These are phyloP conservation scores for Elsinoe fawcettii DNA, from an alignment of 2,329 filamentous ascomycete genomes.

Conservation along the genomic window DNA sequence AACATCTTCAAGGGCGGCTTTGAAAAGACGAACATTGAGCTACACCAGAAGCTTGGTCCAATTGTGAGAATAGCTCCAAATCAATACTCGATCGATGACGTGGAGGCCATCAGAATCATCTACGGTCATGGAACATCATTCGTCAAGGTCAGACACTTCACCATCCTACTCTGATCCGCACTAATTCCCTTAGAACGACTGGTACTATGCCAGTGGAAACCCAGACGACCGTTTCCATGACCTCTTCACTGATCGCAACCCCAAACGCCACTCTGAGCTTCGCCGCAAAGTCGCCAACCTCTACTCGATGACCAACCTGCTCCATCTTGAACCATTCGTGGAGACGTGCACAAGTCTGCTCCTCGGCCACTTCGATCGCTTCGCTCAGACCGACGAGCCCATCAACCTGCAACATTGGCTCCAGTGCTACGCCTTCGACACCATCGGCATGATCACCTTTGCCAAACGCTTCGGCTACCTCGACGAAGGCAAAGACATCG, in stretches of 20 bases:
- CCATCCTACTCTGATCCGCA: not conserved
- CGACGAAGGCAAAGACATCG: conserved; percentile 31
- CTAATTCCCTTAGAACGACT: conserved; percentile 48
- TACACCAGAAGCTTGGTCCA: conserved; percentile 17
- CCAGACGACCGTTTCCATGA: conserved; percentile 57
- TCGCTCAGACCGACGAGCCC: conserved; percentile 22
- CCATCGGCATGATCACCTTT: conserved; percentile 51
- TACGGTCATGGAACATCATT: conserved; percentile 12
- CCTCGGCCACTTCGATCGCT: conserved; percentile 23
- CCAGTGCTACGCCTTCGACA: conserved; percentile 75
- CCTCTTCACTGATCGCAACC: conserved; percentile 51
- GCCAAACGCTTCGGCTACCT: conserved; percentile 32
- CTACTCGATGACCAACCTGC: conserved; percentile 22
- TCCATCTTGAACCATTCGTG: conserved; percentile 22
- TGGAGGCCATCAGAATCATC: conserved; percentile 7
- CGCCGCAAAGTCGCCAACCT: conserved; percentile 21
- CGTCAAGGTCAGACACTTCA: not conserved
- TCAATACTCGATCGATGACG: conserved; percentile 10
- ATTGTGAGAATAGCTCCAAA: conserved; percentile 12
- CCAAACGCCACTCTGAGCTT: conserved; percentile 11
- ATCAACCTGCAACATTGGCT: conserved; percentile 65
- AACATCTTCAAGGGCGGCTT: conserved; percentile 21
- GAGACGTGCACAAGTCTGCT: not conserved
- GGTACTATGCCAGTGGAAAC: conserved; percentile 60
- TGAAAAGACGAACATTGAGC: conserved; percentile 21